A percentile compares a stretch with the other conserved stretches of the same genome.
phyloP scores from a whole-genome alignment of 2,329 filamentous ascomycete genomes.

The Trichoderma cornu-damae region DNA sequence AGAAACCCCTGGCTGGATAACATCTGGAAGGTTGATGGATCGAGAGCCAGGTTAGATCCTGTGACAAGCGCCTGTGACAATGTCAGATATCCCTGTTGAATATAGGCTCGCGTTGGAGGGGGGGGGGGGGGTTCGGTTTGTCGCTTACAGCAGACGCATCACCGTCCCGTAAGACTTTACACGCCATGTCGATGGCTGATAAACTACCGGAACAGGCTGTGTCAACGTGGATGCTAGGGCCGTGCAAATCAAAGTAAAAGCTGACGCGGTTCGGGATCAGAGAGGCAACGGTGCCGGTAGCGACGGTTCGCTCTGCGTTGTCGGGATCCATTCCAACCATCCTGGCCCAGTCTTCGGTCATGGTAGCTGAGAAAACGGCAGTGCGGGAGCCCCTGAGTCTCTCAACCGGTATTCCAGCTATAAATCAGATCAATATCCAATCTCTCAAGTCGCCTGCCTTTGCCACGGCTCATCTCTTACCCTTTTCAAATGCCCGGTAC shows the following conservation, averaged over 20 bases:
- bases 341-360: conserved; percentile 35
- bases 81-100: conserved; percentile 36
- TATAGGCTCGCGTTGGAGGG: conserved; percentile 34
- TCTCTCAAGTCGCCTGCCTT: neutral
- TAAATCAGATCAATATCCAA: neutral
- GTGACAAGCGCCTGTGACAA: conserved; percentile 28
- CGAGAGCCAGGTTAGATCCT: conserved; percentile 22
- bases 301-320: conserved; percentile 29
- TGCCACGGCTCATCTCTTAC: neutral
- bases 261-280: conserved; percentile 43
- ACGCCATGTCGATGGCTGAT: conserved; percentile 37
- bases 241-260: conserved; percentile 43
- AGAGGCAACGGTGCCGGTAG: conserved; percentile 38
- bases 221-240: conserved; percentile 45
- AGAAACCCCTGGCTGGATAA: conserved; percentile 1
- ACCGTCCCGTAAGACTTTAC: conserved; percentile 34
- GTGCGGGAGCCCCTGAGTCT: conserved; percentile 28
- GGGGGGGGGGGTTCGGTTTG: conserved; percentile 3
- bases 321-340: conserved; percentile 33
- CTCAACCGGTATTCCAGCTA: conserved; percentile 32
- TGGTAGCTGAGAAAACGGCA: conserved; percentile 36
- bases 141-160: conserved; percentile 29
- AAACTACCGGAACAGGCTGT: conserved; percentile 48
- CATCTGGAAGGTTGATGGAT: conserved; percentile 19
- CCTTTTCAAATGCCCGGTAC: conserved; percentile 16